Base-by-base conservation (phyloP, 495 filamentous ascomycete genomes). In the Aspergillus saccharolyticus region DNA sequence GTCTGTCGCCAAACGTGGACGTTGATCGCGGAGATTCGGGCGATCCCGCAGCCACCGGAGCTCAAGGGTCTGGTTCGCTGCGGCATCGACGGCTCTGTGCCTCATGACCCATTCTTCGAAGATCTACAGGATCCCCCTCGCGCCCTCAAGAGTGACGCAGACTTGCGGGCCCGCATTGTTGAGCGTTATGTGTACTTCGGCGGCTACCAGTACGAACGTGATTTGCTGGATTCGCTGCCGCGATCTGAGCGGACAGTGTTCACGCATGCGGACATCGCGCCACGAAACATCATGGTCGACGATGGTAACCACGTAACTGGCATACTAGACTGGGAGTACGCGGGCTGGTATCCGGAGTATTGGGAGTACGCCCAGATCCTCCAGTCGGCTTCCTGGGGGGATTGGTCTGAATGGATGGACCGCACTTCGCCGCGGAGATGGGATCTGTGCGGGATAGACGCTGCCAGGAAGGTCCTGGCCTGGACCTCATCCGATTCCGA, bases 281-380 rank as follows among this genome's bases (percentile, higher is more conserved):
- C 66, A 20, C 62, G 68, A 1, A 69, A 69, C 63, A 69, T 80
- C 22, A 61, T 79, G 53, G 66, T 80, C 1, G 66, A 77, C 56
- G 58, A 71, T 25, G 24, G 60, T 25, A 55, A 63, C 19, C 63
- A 52, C 8, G 67, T 80, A 52, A 74, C 66, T 0, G 76, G 65
- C 14, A 57, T 82, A 28, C 49, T 80, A 0, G 75, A 78, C 55
- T 78, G 77, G 78, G 76, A 80, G 63, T 60, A 16, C 21, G 68
- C 74, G 24, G 76, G 76, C 2, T 80, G 76, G 77, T 78, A 74
- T 63, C 74, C 78, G 2, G 74, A 76, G 3, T 78, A 78, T 56
- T 80, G 75, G 78, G 78, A 80, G 63, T 79, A 74, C 64, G 74
- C 73, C 30, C 72, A 76, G 42, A 77, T 74, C 28, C 61, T 75